phyloP scores from a whole-genome alignment of 2,329 filamentous ascomycete genomes.

The Lasiodiplodia citricola region DNA sequence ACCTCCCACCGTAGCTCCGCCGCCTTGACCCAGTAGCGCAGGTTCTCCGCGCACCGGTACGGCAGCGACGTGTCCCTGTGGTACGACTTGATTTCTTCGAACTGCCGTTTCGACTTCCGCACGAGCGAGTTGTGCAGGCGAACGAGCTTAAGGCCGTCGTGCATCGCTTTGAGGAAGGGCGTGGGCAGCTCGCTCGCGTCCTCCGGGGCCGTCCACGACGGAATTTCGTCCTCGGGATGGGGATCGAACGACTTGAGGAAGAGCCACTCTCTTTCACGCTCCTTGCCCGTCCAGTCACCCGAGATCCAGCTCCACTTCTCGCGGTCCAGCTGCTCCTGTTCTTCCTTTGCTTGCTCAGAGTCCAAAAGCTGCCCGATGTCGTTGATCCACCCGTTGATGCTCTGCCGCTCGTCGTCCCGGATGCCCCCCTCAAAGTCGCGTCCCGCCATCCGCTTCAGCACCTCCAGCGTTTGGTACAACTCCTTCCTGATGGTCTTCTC shows the following conservation, averaged over 20 bases:
- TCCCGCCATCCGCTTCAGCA: slow-evolving; percentile 88
- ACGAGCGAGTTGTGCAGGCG: slow-evolving; percentile 90
- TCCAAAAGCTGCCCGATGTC: slow-evolving; percentile 78
- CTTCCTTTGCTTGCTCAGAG: slow-evolving; percentile 78
- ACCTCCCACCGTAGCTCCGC: slow-evolving; percentile 94
- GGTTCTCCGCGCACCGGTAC: slow-evolving; percentile 90
- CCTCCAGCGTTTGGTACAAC: slow-evolving; percentile 83
- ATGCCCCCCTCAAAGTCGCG: slow-evolving; percentile 86
- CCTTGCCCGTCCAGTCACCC: slow-evolving; percentile 73
- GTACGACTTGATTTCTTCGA: slow-evolving; percentile 85
- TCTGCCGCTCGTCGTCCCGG: slow-evolving; percentile 75
- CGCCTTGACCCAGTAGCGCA: slow-evolving; percentile 95
- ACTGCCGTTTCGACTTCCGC: slow-evolving; percentile 80
- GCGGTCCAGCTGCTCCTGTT: slow-evolving; percentile 72
- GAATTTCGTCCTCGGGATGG: slow-evolving; percentile 61
- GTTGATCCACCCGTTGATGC: slow-evolving; percentile 78
- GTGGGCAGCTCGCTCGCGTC: slow-evolving; percentile 65
- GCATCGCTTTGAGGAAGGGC: slow-evolving; percentile 73
- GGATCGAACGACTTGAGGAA: slow-evolving; percentile 80
- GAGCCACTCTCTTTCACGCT: slow-evolving; percentile 78
- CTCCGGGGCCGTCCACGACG: slow-evolving; percentile 67
- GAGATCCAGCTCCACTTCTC: slow-evolving; percentile 80
- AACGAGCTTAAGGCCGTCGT: slow-evolving; percentile 80
- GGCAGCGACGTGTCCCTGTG: slow-evolving; percentile 95
- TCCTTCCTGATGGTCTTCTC: slow-evolving; percentile 86